Percentiles rank a stretch among this genome's conserved stretches.
Evolutionary conservation across 495 filamentous ascomycete genomes (phyloP).

Genomic region (Penicillium flavigenum): DNA sequence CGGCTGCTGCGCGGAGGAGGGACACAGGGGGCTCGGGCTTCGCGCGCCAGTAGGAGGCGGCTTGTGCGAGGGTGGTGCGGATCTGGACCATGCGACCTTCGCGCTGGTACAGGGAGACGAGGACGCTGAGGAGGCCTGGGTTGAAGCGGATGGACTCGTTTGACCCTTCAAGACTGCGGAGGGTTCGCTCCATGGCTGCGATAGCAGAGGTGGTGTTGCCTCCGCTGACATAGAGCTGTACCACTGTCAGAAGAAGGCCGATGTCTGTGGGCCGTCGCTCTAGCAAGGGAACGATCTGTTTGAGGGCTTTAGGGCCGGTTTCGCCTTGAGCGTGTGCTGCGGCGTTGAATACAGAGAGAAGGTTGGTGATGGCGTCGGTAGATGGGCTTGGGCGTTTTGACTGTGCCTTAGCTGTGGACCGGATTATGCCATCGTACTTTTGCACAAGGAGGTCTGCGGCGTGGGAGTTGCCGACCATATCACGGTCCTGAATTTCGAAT

Average conservation of each 20-base stretch:
- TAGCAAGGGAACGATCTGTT: constrained; percentile 68
- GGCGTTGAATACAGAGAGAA: constrained; percentile 74
- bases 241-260: constrained; percentile 76
- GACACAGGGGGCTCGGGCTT: constrained; percentile 51
- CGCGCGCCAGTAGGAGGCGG: constrained; percentile 76
- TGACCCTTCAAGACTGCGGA: constrained; percentile 69
- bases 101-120: constrained; percentile 75
- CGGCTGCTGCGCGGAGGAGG: constrained; percentile 76
- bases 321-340: constrained; percentile 68
- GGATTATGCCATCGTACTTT: constrained; percentile 72
- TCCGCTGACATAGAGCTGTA: constrained; percentile 76
- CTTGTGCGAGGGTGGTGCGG: constrained; percentile 70
- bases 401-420: constrained; percentile 61
- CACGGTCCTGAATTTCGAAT: constrained; percentile 72
- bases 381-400: constrained; percentile 53
- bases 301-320: constrained; percentile 67
- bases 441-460: constrained; percentile 71
- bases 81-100: constrained; percentile 76
- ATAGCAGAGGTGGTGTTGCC: constrained; percentile 78
- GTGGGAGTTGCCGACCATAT: constrained; percentile 67
- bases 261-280: constrained; percentile 78
- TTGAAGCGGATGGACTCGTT: constrained; percentile 72
- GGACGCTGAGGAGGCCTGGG: constrained; percentile 80
- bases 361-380: constrained; percentile 56
- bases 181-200: constrained; percentile 68